Evolutionary conservation across 1,284 basidiomycete species (phyloP), one percentile per base, ranked within the genome.

Genomic region (Ceratobasidium sp.): DNA sequence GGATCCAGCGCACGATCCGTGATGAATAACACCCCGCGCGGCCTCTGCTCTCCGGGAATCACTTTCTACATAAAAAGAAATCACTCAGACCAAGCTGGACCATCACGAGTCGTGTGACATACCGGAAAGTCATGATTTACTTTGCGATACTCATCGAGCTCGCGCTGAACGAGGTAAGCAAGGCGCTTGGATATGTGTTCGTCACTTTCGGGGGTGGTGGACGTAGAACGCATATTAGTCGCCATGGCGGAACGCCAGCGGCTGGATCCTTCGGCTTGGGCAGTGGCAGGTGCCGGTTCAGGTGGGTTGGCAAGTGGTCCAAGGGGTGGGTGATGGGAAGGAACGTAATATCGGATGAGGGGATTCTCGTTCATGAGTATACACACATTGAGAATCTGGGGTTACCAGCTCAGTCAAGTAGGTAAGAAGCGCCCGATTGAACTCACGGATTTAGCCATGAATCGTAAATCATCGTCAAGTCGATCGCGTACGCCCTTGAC

Each of bases 1-100:
- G 91, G 90, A 82, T 99, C 98, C 92, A 99, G 96, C 1, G 95
- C 89, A 19, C 98, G 89, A 82, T 99, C 98, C 0, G 96, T 97
- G 77, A 99, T 92, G 79, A 99, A 88, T 43, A 99, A 84, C 14
- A 95, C 92, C 8, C 88, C 89, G 71, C 92, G 88, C n/a, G 92
- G 91, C 75, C 95, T 85, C 14, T 85, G 84, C 77, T 94, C 93
- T 46, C 81, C 79, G 39, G 86, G 82, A 51, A 73, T 73, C 43
- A 73, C 71, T 85, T 92, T 93, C 81, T 82, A 78, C 24, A 51
- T 13, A n/a, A 41, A 29, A 56, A 74, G 48, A 54, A 41, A 43
- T 43, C 39, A 34, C 34, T 49, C 75, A 76, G 58, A 77, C 61
- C 48, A 24, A 53, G 64, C 19, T 46, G 2, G 49, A 24, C 22